A percentile compares a stretch with the other conserved stretches of the same genome.
Conservation (phyloP, 2,329 filamentous ascomycete genomes). For the Alternaria infectoria region DNA sequence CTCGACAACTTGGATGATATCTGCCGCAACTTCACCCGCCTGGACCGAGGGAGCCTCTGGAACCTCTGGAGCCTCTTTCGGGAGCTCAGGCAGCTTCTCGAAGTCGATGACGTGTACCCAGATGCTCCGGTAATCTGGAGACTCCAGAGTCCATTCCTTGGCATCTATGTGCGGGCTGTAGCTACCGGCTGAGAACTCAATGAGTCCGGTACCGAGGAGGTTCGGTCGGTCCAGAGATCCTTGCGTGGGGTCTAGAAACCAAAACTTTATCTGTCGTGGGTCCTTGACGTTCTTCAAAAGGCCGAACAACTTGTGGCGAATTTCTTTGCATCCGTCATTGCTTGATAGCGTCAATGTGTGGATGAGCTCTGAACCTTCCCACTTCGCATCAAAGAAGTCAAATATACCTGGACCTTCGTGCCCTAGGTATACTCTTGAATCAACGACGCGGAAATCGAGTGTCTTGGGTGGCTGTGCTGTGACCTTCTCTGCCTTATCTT, state of each 20-base stretch:
- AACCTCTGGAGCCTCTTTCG: slow-evolving; percentile 15
- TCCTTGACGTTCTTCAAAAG: slow-evolving; percentile 41
- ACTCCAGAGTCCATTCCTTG: slow-evolving; percentile 37
- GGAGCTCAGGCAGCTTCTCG: slow-evolving; percentile 38
- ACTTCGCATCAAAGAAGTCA: slow-evolving; percentile 41
- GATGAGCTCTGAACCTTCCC: slow-evolving; percentile 22
- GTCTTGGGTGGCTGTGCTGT: slow-evolving; percentile 11
- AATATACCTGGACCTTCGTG: slow-evolving; percentile 48
- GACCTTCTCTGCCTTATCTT: slow-evolving; percentile 1
- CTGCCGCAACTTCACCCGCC: not conserved
- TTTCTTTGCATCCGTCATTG: slow-evolving; percentile 35
- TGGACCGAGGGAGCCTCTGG: not conserved
- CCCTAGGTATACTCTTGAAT: slow-evolving; percentile 40
- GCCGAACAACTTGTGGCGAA: slow-evolving; percentile 38
- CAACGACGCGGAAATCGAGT: slow-evolving; percentile 41
- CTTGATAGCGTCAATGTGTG: slow-evolving; percentile 29
- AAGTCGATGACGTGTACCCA: slow-evolving; percentile 45
- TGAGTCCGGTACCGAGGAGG: slow-evolving; percentile 38
- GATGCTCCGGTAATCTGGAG: slow-evolving; percentile 31
- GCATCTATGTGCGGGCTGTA: slow-evolving; percentile 33
- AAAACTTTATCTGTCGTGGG: slow-evolving; percentile 49
- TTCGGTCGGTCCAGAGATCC: slow-evolving; percentile 39
- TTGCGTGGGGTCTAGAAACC: slow-evolving; percentile 44
- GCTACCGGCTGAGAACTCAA: slow-evolving; percentile 41
- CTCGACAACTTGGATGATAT: slow-evolving; percentile 1